Evolutionary conservation across 805 yeast species (phyloP).

Genomic region (Kodamaea kaohsiungensis): DNA sequence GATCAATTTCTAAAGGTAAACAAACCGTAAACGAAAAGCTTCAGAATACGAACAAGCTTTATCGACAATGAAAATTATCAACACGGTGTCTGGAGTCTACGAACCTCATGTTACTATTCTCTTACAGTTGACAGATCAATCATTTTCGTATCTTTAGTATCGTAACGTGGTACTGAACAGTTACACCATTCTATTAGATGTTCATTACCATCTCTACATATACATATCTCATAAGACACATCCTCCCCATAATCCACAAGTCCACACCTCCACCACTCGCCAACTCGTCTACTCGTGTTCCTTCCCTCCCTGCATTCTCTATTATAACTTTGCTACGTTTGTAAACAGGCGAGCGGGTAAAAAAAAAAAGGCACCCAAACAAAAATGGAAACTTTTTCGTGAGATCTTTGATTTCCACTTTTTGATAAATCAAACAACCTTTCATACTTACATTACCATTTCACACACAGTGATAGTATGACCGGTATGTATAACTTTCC

Average conservation of each 20-base stretch:
- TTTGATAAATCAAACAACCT: conserved; percentile 4
- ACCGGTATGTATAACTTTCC: neutral
- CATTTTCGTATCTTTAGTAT: no score
- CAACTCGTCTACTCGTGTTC: neutral
- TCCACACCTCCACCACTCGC: neutral
- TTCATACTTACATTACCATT: neutral
- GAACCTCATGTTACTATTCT: neutral
- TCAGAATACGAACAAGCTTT: neutral
- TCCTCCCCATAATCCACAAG: neutral
- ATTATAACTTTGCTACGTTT: neutral
- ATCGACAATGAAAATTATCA: neutral
- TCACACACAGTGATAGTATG: conserved; percentile 2
- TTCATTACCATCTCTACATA: no score
- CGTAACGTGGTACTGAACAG: no score
- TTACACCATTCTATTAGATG: no score
- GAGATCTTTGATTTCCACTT: conserved; percentile 6
- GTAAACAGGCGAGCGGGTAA: conserved; percentile 5
- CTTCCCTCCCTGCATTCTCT: neutral
- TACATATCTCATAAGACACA: no score
- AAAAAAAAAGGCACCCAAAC: neutral
- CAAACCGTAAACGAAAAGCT: neutral
- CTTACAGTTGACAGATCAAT: no score
- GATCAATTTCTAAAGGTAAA: neutral
- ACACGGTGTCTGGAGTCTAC: neutral
- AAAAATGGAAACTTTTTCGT: conserved; percentile 3